Evolutionary conservation across 2,329 filamentous ascomycete species (phyloP), one percentile per base, ranked within the genome.

Genomic region (Thelonectria olida): DNA sequence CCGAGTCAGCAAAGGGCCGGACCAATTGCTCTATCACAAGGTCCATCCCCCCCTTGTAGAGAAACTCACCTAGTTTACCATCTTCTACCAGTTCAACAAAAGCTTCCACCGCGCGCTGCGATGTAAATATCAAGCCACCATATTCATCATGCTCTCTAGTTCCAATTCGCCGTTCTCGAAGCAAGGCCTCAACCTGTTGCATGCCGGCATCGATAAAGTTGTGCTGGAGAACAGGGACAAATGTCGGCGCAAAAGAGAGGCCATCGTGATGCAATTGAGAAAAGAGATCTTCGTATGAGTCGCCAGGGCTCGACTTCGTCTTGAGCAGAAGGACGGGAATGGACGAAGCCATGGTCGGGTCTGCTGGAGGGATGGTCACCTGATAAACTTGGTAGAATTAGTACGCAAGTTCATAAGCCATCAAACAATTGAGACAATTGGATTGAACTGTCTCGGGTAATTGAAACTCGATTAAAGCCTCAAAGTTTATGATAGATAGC

Each of bases 101-200:
- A 0, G 90, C 91, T 74, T 96, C 92, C 2, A 96, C 92, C 1
- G 92, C 91, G 49, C 92, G 85, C 74, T 96, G 92, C 7, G 91
- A 94, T 2, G 92, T 96, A 73, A 96, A 95, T 50, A 96, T 89
- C 59, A 95, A 79, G n/a, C 91, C 92, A 5, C 91, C 91, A 71
- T 92, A 95, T 13, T 78, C 69, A 39, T 75, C 74, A 2, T 73
- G 77, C 1, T 70, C 39, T 0, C 51, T 52, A n/a, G 61, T 62
- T 45, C 79, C 78, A 61, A 89, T 82, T 15, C 71, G 65, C 22
- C 73, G 76, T 1, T 72, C 66, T 9, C 69, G 72, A 9, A 94
- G 81, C 15, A 88, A 72, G 3, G 75, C 71, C 27, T 80, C 80
- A 20, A 93, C 77, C 42, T 78, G 76, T 25, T 77, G 73, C 68